phyloP scores from a whole-genome alignment of 2,329 filamentous ascomycete species.

The Botryotinia calthae region DNA sequence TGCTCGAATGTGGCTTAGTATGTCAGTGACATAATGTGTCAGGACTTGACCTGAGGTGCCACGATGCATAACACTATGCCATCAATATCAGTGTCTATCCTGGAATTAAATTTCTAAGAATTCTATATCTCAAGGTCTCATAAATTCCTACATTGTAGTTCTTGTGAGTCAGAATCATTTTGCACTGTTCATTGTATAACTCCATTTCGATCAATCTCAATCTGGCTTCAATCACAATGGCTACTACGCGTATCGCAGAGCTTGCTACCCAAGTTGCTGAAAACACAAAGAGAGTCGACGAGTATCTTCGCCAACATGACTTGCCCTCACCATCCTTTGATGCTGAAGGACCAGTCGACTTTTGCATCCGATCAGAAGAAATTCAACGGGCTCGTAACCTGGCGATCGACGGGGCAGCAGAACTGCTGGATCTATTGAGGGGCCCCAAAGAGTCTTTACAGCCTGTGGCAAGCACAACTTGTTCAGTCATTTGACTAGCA shows the following conservation, averaged over 20 bases:
- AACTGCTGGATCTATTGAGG: background rate
- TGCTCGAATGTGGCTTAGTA: background rate
- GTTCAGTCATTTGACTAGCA: background rate
- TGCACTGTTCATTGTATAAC: background rate
- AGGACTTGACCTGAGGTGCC: background rate
- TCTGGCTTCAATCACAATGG: background rate
- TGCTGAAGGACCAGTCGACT: background rate
- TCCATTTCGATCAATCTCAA: background rate
- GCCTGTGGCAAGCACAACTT: background rate
- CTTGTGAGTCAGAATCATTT: background rate
- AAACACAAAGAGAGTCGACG: background rate
- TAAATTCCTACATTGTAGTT: background rate
- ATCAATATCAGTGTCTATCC: background rate
- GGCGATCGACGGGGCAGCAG: background rate
- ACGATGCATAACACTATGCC: background rate
- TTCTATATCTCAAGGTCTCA: background rate
- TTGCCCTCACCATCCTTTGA: conserved; percentile 10
- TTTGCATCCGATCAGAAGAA: conserved; percentile 4
- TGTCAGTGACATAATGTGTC: background rate
- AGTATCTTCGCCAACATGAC: background rate
- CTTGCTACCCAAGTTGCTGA: background rate
- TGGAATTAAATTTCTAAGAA: background rate
- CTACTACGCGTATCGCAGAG: background rate
- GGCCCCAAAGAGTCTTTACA: conserved; percentile 1
- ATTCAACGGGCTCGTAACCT: background rate